Base-by-base conservation (phyloP, 2,329 filamentous ascomycete genomes). In the Scleromitrula shiraiana region DNA sequence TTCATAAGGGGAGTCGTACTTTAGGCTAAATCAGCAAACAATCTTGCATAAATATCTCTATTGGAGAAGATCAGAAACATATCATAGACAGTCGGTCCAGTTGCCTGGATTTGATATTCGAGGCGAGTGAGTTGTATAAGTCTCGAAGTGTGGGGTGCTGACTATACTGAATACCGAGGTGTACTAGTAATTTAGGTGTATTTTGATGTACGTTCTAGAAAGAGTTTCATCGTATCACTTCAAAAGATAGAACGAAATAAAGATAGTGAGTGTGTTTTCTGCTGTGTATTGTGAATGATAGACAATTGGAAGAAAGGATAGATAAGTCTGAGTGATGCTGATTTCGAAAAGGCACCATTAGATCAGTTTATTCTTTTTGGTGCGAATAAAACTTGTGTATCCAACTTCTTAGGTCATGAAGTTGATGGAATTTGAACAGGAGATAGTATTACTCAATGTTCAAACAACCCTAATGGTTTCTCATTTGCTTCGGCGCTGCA, bases 401-500 rank as follows among this genome's bases (percentile, higher is more conserved):
- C n/a, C 33, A 7, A 19, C 20, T 20, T 9, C 2, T 7, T 10
- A 3, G 19, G 9, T 7, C 7, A 37, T 6, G 6, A 24, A 15
- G 14, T 10, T 41, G 3, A 41, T 27, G n/a, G n/a, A 15, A 12
- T 7, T 10, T 0, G 10, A 14, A 3, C 12, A 61, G 59, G 59
- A 32, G 59, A 61, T 33, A 59, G 56, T 23, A 54, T 61, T 12
- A 61, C 56, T 6, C 51, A 60, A 39, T 46, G 55, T 26, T 50
- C 58, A 27, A 45, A 51, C 14, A 49, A 53, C 22, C 56, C 48
- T 1, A 51, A 45, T 12, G 57, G 56, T 3, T 59, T 60, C 52
- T 52, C 50, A 3, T 47, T 60, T 32, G 58, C 44, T 29, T 52
- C 58, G 20, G 58, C 56, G 20, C 44, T 60, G 15, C 57, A 59